These are phyloP conservation scores for Penicillium antarcticum DNA, from an alignment of 495 filamentous ascomycete species.

Conservation along the genomic window DNA sequence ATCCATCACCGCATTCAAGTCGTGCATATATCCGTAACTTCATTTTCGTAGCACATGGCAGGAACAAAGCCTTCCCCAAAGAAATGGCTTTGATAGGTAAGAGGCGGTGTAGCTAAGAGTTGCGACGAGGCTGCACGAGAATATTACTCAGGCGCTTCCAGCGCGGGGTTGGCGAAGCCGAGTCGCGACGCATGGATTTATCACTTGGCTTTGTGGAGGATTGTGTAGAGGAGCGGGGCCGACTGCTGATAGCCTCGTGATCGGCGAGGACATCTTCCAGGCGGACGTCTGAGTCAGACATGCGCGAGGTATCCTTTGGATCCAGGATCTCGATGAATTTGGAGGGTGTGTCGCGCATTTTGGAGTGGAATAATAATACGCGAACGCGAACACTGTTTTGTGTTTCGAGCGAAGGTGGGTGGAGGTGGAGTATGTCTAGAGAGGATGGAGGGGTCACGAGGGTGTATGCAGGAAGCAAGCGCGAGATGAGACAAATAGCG, in stretches of 20 bases:
- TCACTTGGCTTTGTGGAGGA: conserved; percentile 34
- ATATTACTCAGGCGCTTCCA: conserved; percentile 42
- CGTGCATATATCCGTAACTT: neutral
- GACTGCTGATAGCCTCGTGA: conserved; percentile 41
- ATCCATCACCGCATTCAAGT: neutral
- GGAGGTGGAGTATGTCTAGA: conserved; percentile 5
- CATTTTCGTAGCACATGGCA: neutral
- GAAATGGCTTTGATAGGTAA: too few species aligned
- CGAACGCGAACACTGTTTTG: neutral
- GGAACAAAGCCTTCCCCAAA: neutral
- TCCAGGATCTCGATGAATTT: conserved; percentile 48
- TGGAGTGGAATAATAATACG: conserved; percentile 7
- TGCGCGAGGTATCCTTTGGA: conserved; percentile 31
- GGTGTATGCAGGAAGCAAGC: neutral
- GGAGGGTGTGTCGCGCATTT: conserved; percentile 43
- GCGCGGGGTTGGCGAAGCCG: conserved; percentile 32
- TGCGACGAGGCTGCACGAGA: conserved; percentile 27
- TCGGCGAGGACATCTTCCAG: conserved; percentile 48
- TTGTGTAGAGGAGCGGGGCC: conserved; percentile 40
- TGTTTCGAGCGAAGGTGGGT: neutral
- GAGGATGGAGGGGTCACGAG: conserved; percentile 4
- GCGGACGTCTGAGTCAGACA: conserved; percentile 45
- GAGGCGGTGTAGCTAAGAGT: conserved; percentile 9
- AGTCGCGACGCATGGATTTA: conserved; percentile 22
- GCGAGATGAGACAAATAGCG: conserved; percentile 9